Conservation (phyloP, 2,329 filamentous ascomycete species). For the Biscogniauxia mediterranea region DNA sequence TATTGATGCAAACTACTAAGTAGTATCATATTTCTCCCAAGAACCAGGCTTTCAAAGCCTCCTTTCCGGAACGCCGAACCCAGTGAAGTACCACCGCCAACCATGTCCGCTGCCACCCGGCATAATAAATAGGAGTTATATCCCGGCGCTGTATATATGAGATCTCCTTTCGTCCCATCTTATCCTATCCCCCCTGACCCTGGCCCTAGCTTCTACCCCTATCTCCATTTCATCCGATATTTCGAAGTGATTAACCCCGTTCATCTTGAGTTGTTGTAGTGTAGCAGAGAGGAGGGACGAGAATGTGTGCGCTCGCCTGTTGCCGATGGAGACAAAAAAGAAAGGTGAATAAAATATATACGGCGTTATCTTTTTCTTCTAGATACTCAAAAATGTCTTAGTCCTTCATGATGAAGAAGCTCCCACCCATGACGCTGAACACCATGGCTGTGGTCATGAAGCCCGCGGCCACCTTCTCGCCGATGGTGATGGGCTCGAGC, state of each 20-base stretch:
- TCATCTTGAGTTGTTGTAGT: neutral
- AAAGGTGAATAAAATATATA: too few relatives aligned
- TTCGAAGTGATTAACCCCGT: neutral
- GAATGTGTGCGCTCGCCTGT: too few relatives aligned
- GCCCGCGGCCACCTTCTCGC: slow-evolving; percentile 55
- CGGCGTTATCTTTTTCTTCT: neutral
- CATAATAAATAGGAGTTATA: neutral
- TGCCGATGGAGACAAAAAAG: too few relatives aligned
- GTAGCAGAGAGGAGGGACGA: too few relatives aligned
- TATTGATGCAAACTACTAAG: too few relatives aligned
- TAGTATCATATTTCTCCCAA: neutral
- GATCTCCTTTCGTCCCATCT: neutral
- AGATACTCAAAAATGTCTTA: neutral
- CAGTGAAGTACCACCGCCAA: neutral
- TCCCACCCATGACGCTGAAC: slow-evolving; percentile 49
- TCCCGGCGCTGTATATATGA: neutral
- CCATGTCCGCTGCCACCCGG: neutral
- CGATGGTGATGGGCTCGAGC: slow-evolving; percentile 43
- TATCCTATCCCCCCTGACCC: neutral
- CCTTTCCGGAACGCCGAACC: neutral
- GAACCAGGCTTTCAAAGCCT: neutral
- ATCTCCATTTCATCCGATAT: neutral
- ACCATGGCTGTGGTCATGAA: slow-evolving; percentile 52
- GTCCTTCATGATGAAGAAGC: slow-evolving; percentile 46
- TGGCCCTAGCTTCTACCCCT: too few relatives aligned